Evolutionary conservation across 2,329 filamentous ascomycete species (phyloP).

Genomic region (Calonectria montana): DNA sequence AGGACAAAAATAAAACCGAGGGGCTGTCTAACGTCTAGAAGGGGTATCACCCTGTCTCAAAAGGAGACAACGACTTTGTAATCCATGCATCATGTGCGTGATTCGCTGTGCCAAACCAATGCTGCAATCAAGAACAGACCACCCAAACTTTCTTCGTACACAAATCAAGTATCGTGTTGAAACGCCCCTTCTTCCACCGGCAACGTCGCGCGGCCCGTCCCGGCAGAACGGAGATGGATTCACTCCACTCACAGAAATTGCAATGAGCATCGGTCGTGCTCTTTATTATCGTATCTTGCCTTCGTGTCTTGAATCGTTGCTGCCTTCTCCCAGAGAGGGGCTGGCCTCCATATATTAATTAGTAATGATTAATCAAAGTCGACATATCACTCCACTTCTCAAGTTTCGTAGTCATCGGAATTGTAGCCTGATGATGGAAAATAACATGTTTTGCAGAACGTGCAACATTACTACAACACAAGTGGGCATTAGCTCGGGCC

Average conservation of each 20-base stretch:
- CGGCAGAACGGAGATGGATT: slow-evolving; percentile 28
- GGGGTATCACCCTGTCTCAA: slow-evolving; percentile 36
- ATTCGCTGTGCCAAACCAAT: slow-evolving; percentile 18
- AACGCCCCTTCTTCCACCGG: slow-evolving; percentile 22
- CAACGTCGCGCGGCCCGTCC: slow-evolving; percentile 39
- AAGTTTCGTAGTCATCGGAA: slow-evolving; percentile 55
- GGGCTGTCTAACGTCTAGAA: slow-evolving; percentile 34
- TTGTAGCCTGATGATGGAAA: slow-evolving; percentile 74
- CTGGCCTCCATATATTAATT: background rate
- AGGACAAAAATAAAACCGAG: slow-evolving; percentile 14
- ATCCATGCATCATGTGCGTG: slow-evolving; percentile 29
- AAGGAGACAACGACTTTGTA: slow-evolving; percentile 23
- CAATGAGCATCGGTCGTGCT: slow-evolving; percentile 47
- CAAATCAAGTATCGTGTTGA: slow-evolving; percentile 10
- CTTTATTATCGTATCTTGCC: background rate
- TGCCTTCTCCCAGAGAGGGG: background rate
- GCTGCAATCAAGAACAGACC: slow-evolving; percentile 20
- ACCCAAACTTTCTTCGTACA: slow-evolving; percentile 13
- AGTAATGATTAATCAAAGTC: background rate
- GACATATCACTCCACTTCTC: background rate
- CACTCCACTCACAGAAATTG: slow-evolving; percentile 59
- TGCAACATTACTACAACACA: slow-evolving; percentile 75
- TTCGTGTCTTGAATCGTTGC: background rate
- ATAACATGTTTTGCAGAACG: slow-evolving; percentile 78
- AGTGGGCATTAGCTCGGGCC: slow-evolving; percentile 75